phyloP scores from a whole-genome alignment of 192 early-diverging fungal genomes.

The Backusella luteola region DNA sequence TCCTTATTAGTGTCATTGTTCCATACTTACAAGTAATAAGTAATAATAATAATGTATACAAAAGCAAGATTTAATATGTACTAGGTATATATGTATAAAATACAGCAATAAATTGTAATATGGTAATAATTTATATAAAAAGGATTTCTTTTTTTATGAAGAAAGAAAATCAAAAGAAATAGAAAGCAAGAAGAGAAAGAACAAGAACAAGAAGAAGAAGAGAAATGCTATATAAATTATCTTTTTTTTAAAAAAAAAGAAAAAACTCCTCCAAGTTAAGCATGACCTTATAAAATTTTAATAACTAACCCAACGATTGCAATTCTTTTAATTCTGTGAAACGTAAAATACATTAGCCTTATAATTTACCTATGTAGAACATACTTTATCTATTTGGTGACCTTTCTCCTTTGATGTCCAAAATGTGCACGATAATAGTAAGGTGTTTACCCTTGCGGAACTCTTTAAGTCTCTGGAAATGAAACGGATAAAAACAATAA shows the following conservation, averaged over 20 bases:
- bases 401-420: not conserved
- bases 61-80: not conserved
- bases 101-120: not conserved
- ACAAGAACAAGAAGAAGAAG: not conserved
- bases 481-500: not conserved
- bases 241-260: not conserved
- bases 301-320: not conserved
- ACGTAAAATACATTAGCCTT: not conserved
- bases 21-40: not conserved
- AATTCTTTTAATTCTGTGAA: constrained; percentile 7
- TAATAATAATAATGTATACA: not conserved
- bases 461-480: not conserved
- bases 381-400: not conserved
- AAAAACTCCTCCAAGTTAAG: not conserved
- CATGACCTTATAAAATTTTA: not conserved
- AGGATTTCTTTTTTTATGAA: not conserved
- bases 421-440: not conserved
- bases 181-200: not conserved
- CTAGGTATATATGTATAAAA: not conserved
- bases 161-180: not conserved
- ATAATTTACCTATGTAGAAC: not conserved
- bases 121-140: not conserved
- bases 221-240: not conserved
- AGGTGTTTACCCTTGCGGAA: not conserved
- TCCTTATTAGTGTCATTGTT: not conserved